Conservation (phyloP, 257 asterid species). For the Marsdenia floribunda region DNA sequence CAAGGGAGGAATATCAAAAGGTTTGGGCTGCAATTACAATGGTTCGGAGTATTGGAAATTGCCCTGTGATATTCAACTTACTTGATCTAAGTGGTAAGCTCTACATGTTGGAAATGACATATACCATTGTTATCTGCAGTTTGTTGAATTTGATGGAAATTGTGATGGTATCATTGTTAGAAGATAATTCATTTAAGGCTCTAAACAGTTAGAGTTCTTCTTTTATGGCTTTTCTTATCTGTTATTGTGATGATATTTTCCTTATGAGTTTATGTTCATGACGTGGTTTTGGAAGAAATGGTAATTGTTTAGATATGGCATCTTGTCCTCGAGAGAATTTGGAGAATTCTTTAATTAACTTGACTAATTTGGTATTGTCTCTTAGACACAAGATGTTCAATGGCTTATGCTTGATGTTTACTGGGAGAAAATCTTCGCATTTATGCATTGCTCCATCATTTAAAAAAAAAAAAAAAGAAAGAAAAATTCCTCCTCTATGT, state of each 20-base stretch:
- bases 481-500: background rate
- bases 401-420: no score
- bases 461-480: no score
- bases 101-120: background rate
- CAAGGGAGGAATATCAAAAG: slow-evolving; percentile 62
- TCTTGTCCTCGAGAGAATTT: background rate
- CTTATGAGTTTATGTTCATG: background rate
- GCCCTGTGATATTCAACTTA: slow-evolving; percentile 73
- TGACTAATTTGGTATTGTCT: no score
- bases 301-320: background rate
- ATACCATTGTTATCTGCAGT: background rate
- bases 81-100: slow-evolving; percentile 79
- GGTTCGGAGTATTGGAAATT: slow-evolving; percentile 66
- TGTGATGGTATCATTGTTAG: background rate
- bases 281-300: background rate
- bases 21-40: slow-evolving; percentile 79
- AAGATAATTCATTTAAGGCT: background rate
- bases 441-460: background rate
- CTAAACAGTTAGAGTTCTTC: background rate
- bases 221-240: background rate
- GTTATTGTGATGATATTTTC: background rate
- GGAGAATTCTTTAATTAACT: background rate
- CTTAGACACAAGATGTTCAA: no score
- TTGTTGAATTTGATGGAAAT: background rate
- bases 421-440: background rate